These are phyloP conservation scores for Scytalidium lignicola DNA, from an alignment of 2,329 filamentous ascomycete genomes.

Conservation along the genomic window DNA sequence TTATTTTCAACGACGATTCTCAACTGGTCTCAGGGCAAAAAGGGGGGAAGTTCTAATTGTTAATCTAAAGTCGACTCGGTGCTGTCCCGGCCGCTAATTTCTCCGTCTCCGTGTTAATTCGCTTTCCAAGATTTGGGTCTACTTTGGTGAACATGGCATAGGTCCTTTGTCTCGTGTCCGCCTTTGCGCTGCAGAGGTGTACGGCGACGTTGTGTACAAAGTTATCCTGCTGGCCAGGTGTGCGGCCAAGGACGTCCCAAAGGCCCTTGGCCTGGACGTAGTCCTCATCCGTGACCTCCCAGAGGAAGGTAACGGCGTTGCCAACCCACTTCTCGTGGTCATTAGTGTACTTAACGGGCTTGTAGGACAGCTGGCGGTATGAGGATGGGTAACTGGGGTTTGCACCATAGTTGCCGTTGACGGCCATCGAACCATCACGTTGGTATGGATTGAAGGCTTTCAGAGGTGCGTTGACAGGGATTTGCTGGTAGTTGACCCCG, in stretches of 20 bases:
- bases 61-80: slow-evolving; percentile 8
- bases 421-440: slow-evolving; percentile 66
- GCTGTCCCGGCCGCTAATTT: slow-evolving; percentile 11
- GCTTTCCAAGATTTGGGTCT: slow-evolving; percentile 45
- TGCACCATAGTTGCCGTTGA: slow-evolving; percentile 58
- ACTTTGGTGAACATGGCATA: slow-evolving; percentile 58
- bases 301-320: slow-evolving; percentile 38
- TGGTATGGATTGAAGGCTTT: slow-evolving; percentile 63
- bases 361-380: slow-evolving; percentile 41
- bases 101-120: slow-evolving; percentile 50
- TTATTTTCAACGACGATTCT: too few species aligned
- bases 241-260: slow-evolving; percentile 27
- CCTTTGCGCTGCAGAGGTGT: slow-evolving; percentile 47
- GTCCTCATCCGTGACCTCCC: slow-evolving; percentile 30
- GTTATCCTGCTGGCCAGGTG: slow-evolving; percentile 7
- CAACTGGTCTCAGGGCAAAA: too few species aligned
- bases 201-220: slow-evolving; percentile 28
- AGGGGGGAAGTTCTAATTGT: neutral
- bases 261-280: slow-evolving; percentile 29
- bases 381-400: slow-evolving; percentile 54
- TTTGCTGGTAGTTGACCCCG: slow-evolving; percentile 54
- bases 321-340: slow-evolving; percentile 46
- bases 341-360: slow-evolving; percentile 33
- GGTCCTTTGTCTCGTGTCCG: slow-evolving; percentile 48
- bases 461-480: slow-evolving; percentile 43